Percentiles rank a stretch among this genome's conserved stretches.
These are phyloP conservation scores for Dissophora globulifera DNA, from an alignment of 192 early-diverging fungal species.

Conservation along the genomic window DNA sequence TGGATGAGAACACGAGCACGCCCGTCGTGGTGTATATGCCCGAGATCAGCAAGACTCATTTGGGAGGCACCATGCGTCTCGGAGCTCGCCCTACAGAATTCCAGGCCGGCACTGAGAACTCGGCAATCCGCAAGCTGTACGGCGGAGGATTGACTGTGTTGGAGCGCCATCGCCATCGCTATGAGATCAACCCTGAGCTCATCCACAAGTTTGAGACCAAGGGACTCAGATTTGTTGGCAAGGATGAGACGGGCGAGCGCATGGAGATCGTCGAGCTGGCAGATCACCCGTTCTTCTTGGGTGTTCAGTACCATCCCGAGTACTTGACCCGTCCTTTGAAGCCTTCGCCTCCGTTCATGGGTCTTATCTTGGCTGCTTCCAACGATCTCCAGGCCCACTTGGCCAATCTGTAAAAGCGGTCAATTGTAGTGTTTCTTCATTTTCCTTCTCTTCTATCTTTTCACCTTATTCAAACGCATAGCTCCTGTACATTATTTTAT, in stretches of 20 bases:
- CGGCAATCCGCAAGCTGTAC: constrained; percentile 69
- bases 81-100: constrained; percentile 87
- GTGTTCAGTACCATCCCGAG: constrained; percentile 97
- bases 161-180: constrained; percentile 98
- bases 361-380: constrained; percentile 89
- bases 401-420: constrained; percentile 22
- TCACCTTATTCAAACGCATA: neutral
- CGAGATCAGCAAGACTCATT: constrained; percentile 89
- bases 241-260: constrained; percentile 94
- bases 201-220: constrained; percentile 79
- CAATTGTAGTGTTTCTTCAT: too few species aligned
- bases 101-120: constrained; percentile 71
- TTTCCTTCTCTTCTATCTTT: neutral
- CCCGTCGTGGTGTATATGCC: constrained; percentile 98
- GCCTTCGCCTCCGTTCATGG: constrained; percentile 93
- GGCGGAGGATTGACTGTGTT: constrained; percentile 64
- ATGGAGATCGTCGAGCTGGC: constrained; percentile 95
- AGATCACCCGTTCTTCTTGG: constrained; percentile 95
- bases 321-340: constrained; percentile 94
- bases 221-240: constrained; percentile 90
- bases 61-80: constrained; percentile 98
- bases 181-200: constrained; percentile 95
- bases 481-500: neutral
- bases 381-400: constrained; percentile 55
- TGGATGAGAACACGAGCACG: constrained; percentile 74